Evolutionary conservation across 1,139 yeast species (phyloP).

Genomic region (Komagataea norvegica): DNA sequence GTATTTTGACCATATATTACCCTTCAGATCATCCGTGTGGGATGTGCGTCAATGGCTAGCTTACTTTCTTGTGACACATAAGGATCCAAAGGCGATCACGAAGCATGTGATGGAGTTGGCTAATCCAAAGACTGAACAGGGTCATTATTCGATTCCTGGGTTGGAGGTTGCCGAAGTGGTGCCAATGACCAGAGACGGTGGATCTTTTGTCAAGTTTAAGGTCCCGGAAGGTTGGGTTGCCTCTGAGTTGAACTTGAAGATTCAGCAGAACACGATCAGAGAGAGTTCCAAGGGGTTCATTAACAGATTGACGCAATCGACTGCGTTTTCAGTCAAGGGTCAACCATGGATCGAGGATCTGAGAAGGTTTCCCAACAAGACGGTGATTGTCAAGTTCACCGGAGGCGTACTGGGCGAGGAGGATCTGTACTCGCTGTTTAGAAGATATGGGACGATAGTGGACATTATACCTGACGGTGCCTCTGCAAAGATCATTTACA

Average conservation of each 20-base stretch:
- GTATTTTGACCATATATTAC: conserved; percentile 49
- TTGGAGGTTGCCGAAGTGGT: conserved; percentile 47
- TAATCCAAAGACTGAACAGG: conserved; percentile 34
- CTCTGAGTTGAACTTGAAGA: conserved; percentile 45
- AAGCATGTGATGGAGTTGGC: conserved; percentile 34
- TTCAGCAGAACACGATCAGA: conserved; percentile 44
- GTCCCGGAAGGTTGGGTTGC: conserved; percentile 49
- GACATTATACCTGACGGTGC: conserved; percentile 64
- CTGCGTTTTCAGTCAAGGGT: conserved; percentile 75
- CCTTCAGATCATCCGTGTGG: conserved; percentile 39
- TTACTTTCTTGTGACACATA: conserved; percentile 29
- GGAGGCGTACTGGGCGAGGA: conserved; percentile 79
- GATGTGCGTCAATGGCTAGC: conserved; percentile 37
- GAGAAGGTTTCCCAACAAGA: conserved; percentile 63
- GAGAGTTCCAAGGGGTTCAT: conserved; percentile 30
- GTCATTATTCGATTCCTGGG: conserved; percentile 33
- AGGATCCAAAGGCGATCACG: conserved; percentile 32
- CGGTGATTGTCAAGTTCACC: conserved; percentile 63
- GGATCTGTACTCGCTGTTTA: conserved; percentile 70
- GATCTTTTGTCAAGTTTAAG: conserved; percentile 78
- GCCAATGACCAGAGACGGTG: conserved; percentile 80
- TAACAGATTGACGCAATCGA: conserved; percentile 38
- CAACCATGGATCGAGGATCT: conserved; percentile 96
- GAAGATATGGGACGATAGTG: conserved; percentile 80
- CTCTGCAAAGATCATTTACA: conserved; percentile 46